Evolutionary conservation across 306 rosid species (phyloP).

Genomic region (Trifolium fragiferum): DNA sequence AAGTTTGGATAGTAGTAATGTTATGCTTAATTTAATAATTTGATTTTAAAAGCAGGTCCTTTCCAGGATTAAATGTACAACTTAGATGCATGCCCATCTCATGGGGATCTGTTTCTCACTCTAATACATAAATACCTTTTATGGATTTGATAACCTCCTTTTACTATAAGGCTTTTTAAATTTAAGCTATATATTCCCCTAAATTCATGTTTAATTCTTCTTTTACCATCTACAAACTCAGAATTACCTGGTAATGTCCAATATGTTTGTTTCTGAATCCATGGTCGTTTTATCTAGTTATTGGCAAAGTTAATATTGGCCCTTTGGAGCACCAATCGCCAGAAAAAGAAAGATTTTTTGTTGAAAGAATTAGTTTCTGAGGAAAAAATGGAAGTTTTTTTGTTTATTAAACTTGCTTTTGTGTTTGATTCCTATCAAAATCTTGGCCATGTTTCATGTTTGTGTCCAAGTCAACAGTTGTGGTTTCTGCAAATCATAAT

Average conservation of each 20-base stretch:
- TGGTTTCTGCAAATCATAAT: conserved; percentile 1
- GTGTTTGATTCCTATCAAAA: conserved; percentile 14
- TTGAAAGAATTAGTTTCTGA: background rate
- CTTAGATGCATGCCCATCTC: background rate
- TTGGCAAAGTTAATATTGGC: background rate
- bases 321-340: background rate
- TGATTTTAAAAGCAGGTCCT: background rate
- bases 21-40: background rate
- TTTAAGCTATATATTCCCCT: background rate
- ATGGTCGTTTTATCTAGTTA: background rate
- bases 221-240: background rate
- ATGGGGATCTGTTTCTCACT: background rate
- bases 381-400: background rate
- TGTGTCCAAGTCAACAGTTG: conserved; percentile 20
- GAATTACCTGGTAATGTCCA: background rate
- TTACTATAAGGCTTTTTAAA: background rate
- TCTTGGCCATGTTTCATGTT: conserved; percentile 11
- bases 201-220: background rate
- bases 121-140: background rate
- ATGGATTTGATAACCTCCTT: background rate
- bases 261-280: conserved; percentile 12
- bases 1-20: background rate
- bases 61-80: background rate
- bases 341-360: background rate
- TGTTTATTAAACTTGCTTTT: conserved; percentile 3